Evolutionary conservation across 2,329 filamentous ascomycete genomes (phyloP).

Genomic region (Colletotrichum filicis): DNA sequence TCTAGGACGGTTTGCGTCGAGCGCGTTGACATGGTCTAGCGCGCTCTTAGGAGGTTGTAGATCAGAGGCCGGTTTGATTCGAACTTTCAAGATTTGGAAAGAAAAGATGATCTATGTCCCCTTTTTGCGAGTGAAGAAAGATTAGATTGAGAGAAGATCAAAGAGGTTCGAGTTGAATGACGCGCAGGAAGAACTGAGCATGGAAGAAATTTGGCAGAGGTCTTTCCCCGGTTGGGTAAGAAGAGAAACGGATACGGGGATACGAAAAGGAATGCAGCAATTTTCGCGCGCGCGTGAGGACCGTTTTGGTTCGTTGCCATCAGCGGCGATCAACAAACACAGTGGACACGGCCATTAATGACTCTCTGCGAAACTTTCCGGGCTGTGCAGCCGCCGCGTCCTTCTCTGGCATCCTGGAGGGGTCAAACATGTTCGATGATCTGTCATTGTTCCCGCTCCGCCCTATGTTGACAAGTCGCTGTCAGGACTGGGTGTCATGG

Average conservation of each 20-base stretch:
- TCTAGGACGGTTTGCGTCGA: slow-evolving; percentile 19
- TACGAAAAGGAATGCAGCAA: background rate
- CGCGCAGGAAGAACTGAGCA: background rate
- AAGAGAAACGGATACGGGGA: slow-evolving; percentile 1
- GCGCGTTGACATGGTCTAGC: slow-evolving; percentile 1
- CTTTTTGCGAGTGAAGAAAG: background rate
- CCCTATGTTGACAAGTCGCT: background rate
- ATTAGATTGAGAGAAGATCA: background rate
- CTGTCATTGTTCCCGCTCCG: background rate
- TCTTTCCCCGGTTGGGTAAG: background rate
- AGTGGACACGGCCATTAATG: background rate
- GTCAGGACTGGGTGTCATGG: background rate
- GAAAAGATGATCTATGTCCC: background rate
- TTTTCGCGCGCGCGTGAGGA: background rate
- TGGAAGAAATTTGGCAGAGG: background rate
- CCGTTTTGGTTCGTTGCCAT: background rate
- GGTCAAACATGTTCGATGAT: slow-evolving; percentile 8
- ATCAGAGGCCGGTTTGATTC: background rate
- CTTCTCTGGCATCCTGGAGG: background rate
- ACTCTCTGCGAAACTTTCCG: slow-evolving; percentile 25
- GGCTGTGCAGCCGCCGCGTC: background rate
- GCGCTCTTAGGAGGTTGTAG: background rate
- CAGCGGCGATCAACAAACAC: background rate
- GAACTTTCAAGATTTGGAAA: background rate
- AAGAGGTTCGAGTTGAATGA: too few species aligned